Evolutionary conservation across 1,139 yeast species (phyloP).

Genomic region (Petasospora fabianii): DNA sequence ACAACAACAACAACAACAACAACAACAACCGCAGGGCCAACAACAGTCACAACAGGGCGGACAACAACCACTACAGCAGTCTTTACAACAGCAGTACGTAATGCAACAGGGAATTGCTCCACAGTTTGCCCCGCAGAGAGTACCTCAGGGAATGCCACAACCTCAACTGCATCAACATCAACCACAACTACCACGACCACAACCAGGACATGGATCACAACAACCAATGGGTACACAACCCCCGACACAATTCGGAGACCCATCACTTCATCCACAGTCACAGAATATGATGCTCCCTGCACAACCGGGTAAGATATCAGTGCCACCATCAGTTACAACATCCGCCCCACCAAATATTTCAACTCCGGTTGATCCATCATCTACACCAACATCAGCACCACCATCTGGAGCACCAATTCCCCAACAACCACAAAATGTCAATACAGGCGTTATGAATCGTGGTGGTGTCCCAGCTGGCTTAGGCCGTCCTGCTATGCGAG

Average conservation of each 20-base stretch:
- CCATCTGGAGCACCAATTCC: too few species aligned
- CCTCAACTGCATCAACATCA: slow-evolving; percentile 7
- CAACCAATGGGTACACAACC: slow-evolving; percentile 9
- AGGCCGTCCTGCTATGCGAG: not conserved
- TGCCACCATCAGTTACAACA: too few species aligned
- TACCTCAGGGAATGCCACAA: slow-evolving; percentile 4
- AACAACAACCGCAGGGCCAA: slow-evolving; percentile 4
- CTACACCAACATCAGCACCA: slow-evolving; percentile 1
- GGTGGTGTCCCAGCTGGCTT: too few species aligned
- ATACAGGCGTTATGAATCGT: not conserved
- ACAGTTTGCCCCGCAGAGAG: slow-evolving; percentile 8
- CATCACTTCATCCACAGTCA: slow-evolving; percentile 3
- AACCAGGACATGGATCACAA: slow-evolving; percentile 10
- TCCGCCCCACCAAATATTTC: too few species aligned
- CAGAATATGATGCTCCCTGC: too few species aligned
- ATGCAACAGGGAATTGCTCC: slow-evolving; percentile 10
- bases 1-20: slow-evolving; percentile 9
- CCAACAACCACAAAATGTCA: too few species aligned
- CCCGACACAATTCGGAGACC: slow-evolving; percentile 5
- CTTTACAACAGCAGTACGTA: slow-evolving; percentile 9
- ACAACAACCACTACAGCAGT: slow-evolving; percentile 9
- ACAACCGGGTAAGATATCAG: too few species aligned
- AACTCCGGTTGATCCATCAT: too few species aligned
- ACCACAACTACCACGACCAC: slow-evolving; percentile 15
- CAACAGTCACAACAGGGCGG: slow-evolving; percentile 3